Evolutionary conservation across 306 rosid genomes (phyloP).

Genomic region (Vigna trinervia): DNA sequence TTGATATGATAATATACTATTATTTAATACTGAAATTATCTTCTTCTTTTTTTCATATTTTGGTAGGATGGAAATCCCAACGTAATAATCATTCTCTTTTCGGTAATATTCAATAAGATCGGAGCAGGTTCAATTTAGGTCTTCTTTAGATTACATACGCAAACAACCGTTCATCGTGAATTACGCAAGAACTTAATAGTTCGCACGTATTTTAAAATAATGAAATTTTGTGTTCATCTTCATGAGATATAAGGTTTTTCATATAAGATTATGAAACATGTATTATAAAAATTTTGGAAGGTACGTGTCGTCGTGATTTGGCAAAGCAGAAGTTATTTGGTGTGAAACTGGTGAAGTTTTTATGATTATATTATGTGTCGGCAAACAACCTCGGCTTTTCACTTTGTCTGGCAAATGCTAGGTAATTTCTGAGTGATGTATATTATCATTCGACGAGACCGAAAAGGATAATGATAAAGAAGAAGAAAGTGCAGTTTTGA

Average conservation of each 20-base stretch:
- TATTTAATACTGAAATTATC: background rate
- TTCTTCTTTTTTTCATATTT: background rate
- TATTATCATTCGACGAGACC: slow-evolving; percentile 5
- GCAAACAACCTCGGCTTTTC: slow-evolving; percentile 26
- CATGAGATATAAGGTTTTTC: background rate
- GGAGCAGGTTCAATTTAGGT: background rate
- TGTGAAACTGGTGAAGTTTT: slow-evolving; percentile 14
- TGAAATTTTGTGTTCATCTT: background rate
- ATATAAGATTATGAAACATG: background rate
- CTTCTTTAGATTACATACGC: background rate
- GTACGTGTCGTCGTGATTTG: background rate
- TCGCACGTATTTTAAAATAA: background rate
- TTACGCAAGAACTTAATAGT: background rate
- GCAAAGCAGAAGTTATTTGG: slow-evolving; percentile 12
- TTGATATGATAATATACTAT: background rate
- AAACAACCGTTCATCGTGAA: background rate
- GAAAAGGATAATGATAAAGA: slow-evolving; percentile 27
- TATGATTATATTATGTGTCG: slow-evolving; percentile 25
- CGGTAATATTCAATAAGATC: background rate
- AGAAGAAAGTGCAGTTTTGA: background rate
- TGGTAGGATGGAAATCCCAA: background rate
- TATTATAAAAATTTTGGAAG: background rate
- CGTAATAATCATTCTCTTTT: background rate
- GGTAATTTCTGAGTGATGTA: background rate
- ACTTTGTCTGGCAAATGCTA: background rate